Base-by-base conservation (phyloP, 805 yeast genomes). In the Metschnikowia reukaufii region DNA sequence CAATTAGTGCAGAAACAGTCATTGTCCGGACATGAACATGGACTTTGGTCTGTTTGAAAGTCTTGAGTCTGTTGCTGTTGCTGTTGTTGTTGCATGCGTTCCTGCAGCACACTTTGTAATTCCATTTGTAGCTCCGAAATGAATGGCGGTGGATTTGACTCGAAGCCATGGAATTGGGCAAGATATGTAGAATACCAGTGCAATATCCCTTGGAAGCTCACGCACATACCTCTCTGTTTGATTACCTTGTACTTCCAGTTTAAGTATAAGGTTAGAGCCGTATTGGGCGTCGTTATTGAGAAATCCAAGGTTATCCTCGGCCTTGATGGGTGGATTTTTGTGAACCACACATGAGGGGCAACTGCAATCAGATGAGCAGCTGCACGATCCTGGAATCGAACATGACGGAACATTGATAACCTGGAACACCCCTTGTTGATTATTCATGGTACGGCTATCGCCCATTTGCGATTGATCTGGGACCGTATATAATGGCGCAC, bases 341-440 rank as follows among this genome's bases (percentile, higher is more conserved):
- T 72, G 77, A 1, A 61, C 63, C 21, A 57, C 54, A 45, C 77
- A 72, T 4, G 68, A 67, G 12, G 59, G 65, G 54, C 77, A 72
- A 6, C 58, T 32, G 51, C 77, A 72, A 34, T 61, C 59, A 12
- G 61, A 66, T 27, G 61, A 65, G 55, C 77, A 72, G 31, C 59
- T 50, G 50, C 77, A 72, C 2, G 69, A 51, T 2, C 71, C 72
- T 0, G 67, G 65, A 12, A 66, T 54, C 2, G 72, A 62, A 50
- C 73, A 69, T 18, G 68, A 56, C 12, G 69, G 66, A 4, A 66
- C 62, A 17, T 57, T 55, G 4, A 67, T 60, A 10, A 66, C 61
- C 36, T 62, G 61, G 35, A 50, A 62, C 10, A 57, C 16, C 9
- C 31, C 40, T 16, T 15, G 27, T 16, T 39, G 36, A 12, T 44